Conservation (phyloP, 2,329 filamentous ascomycete genomes). For the Remersonia thermophila region DNA sequence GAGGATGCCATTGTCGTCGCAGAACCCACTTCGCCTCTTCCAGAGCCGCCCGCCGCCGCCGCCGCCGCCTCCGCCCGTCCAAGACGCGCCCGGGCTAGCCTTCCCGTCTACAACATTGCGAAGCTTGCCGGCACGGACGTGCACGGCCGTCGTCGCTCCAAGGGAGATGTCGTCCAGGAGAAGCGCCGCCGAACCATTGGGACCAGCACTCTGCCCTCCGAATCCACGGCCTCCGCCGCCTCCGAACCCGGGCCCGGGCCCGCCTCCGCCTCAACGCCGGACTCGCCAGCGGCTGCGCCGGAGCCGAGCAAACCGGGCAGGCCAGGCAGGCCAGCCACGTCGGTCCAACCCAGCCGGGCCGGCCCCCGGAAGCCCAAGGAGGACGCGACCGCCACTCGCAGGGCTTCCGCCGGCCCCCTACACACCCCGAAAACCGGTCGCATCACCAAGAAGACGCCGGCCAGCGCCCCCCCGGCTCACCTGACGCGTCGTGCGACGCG, state of each 20-base stretch:
- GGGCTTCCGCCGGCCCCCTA: conserved; percentile 26
- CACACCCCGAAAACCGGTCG: conserved; percentile 23
- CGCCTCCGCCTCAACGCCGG: no score
- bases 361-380: no score
- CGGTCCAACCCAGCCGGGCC: conserved; percentile 14
- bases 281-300: no score
- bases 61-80: conserved; percentile 30
- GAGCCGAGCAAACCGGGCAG: no score
- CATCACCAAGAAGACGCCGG: conserved; percentile 23
- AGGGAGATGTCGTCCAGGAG: conserved; percentile 34
- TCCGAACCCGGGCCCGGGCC: no score
- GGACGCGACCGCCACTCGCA: conserved; percentile 22
- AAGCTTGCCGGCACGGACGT: conserved; percentile 49
- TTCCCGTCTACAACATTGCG: conserved; percentile 55
- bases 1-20: conserved; percentile 16
- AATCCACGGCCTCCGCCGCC: neutral
- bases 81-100: conserved; percentile 41
- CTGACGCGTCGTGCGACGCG: conserved; percentile 33
- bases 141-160: conserved; percentile 44
- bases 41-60: conserved; percentile 3
- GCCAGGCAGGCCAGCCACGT: conserved; percentile 20
- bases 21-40: conserved; percentile 4
- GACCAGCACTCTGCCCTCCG: neutral
- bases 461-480: conserved; percentile 14
- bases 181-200: conserved; percentile 31